phyloP scores from a whole-genome alignment of 176 grass and related monocot species.

The Calamus simplicifolius region DNA sequence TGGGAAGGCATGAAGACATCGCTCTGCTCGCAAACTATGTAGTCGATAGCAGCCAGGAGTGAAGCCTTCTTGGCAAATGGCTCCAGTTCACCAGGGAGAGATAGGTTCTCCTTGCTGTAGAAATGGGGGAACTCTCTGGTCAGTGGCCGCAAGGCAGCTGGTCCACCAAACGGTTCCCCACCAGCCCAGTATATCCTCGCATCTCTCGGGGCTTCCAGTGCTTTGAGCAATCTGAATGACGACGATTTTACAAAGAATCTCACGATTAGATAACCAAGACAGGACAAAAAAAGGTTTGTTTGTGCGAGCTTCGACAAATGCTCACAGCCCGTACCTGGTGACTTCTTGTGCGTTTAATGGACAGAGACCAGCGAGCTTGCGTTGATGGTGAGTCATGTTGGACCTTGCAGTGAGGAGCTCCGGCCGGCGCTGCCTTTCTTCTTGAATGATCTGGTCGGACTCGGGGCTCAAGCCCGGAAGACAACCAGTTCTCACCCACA shows the following conservation, averaged over 20 bases:
- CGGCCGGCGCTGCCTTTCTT: constrained; percentile 26
- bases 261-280: too few relatives aligned
- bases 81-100: constrained; percentile 21
- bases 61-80: constrained; percentile 29
- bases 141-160: constrained; percentile 11
- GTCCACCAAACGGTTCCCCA: constrained; percentile 29
- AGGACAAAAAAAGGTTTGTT: too few relatives aligned
- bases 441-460: constrained; percentile 25
- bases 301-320: too few relatives aligned
- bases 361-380: constrained; percentile 42
- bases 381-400: constrained; percentile 38
- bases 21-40: constrained; percentile 48
- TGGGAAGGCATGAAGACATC: constrained; percentile 48
- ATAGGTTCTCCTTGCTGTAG: constrained; percentile 25
- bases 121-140: constrained; percentile 30
- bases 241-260: too few relatives aligned
- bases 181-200: constrained; percentile 46
- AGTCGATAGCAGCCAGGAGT: constrained; percentile 34
- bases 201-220: constrained; percentile 26
- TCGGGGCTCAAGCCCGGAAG: constrained; percentile 26
- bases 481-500: constrained; percentile 44
- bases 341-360: constrained; percentile 38
- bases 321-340: constrained; percentile 10
- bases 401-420: constrained; percentile 47
- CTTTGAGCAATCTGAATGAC: constrained; percentile 28